Percentiles rank a stretch among this genome's conserved stretches.
These are phyloP conservation scores for Aspergillus arachidicola DNA, from an alignment of 2,329 filamentous ascomycete species.

Conservation along the genomic window DNA sequence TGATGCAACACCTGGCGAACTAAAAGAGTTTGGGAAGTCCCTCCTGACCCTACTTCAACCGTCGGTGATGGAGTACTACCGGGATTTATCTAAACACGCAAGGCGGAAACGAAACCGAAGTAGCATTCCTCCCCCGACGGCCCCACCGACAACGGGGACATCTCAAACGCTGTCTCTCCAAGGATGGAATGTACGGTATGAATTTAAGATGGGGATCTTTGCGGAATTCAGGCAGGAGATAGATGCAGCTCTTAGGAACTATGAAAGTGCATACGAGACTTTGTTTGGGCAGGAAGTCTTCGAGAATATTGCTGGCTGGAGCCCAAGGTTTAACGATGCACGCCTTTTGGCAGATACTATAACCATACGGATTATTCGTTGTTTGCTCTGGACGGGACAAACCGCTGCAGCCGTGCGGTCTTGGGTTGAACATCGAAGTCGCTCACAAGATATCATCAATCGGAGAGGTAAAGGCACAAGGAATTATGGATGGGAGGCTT, in stretches of 20 bases:
- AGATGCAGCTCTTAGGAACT: slow-evolving; percentile 82
- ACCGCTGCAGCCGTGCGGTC: slow-evolving; percentile 77
- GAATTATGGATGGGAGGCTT: slow-evolving; percentile 92
- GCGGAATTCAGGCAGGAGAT: slow-evolving; percentile 93
- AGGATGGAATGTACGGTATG: slow-evolving; percentile 92
- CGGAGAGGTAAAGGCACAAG: slow-evolving; percentile 79
- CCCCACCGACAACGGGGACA: slow-evolving; percentile 79
- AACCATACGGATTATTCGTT: slow-evolving; percentile 78
- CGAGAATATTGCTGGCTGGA: slow-evolving; percentile 88
- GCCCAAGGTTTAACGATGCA: slow-evolving; percentile 87
- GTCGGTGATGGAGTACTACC: slow-evolving; percentile 83
- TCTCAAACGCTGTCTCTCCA: slow-evolving; percentile 82
- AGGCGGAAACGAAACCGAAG: slow-evolving; percentile 84
- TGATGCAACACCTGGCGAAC: slow-evolving; percentile 69
- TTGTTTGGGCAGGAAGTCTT: slow-evolving; percentile 82
- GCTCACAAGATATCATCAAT: slow-evolving; percentile 76
- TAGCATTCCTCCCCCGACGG: slow-evolving; percentile 75
- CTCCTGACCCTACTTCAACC: slow-evolving; percentile 74
- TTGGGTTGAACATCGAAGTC: slow-evolving; percentile 77
- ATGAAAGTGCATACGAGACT: slow-evolving; percentile 82
- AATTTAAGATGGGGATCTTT: slow-evolving; percentile 89
- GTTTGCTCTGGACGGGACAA: slow-evolving; percentile 77
- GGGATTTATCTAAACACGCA: slow-evolving; percentile 88
- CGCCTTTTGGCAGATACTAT: slow-evolving; percentile 81
- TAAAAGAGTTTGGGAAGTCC: slow-evolving; percentile 72